Evolutionary conservation across 495 filamentous ascomycete genomes (phyloP).

Genomic region (Penicillium malachiteum): DNA sequence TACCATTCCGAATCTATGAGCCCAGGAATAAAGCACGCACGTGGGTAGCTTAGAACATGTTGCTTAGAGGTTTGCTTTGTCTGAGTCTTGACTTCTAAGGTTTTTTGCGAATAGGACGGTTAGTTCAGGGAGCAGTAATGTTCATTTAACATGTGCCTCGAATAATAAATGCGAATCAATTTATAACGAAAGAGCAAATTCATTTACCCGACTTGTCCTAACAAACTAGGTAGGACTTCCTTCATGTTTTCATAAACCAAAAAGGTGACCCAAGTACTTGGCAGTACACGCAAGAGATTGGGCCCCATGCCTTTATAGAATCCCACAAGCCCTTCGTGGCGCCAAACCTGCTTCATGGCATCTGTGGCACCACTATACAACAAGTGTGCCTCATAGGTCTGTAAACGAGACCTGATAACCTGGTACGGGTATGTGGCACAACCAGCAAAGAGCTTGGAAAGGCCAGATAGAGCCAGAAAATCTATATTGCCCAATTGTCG

Average conservation of each 20-base stretch:
- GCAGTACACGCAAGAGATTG: conserved; percentile 83
- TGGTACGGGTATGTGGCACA: conserved; percentile 91
- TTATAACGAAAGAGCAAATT: no score
- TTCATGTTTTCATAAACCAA: conserved; percentile 95
- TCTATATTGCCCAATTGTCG: conserved; percentile 67
- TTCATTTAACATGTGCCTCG: no score
- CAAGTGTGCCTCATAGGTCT: conserved; percentile 73
- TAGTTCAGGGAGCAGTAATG: no score
- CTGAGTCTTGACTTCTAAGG: no score
- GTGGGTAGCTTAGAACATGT: background rate
- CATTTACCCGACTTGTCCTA: no score
- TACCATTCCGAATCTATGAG: background rate
- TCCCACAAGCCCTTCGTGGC: conserved; percentile 72
- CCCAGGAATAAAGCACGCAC: background rate
- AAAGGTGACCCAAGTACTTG: conserved; percentile 97
- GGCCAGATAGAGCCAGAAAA: conserved; percentile 70
- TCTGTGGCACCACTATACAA: conserved; percentile 69
- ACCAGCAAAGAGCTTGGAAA: conserved; percentile 85
- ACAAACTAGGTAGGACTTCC: conserved; percentile 29
- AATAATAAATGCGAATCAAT: no score
- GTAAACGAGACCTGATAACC: conserved; percentile 80
- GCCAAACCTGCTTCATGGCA: conserved; percentile 71
- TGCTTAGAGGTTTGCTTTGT: no score
- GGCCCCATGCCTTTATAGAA: conserved; percentile 94
- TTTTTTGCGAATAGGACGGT: no score